Base-by-base conservation (phyloP, 176 grass and related monocot species). In the Elaeis guineensis region DNA sequence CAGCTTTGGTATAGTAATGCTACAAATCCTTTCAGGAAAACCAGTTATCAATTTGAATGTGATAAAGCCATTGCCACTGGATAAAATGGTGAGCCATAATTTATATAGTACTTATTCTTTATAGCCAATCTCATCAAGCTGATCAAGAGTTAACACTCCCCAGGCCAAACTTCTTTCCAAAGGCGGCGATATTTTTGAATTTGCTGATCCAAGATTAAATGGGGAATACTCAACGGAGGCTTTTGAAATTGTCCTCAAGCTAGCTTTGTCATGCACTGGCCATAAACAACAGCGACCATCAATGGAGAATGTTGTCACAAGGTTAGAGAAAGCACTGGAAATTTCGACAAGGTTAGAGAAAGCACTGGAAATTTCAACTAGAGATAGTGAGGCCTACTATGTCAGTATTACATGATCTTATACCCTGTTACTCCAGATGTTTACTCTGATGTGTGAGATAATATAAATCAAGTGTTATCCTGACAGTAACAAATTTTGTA, bases 1-100 rank as follows among this genome's bases (percentile, higher is more conserved):
- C 59, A 89, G 86, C 55, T 89, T 85, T 18, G 86, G 81, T 19
- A 72, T 89, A 66, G 86, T 89, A 2, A 78, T 89, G 66, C 60
- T 89, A 1, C 86, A 89, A 50, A 74, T 89, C 54, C 63, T 89
- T 50, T 89, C 78, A 30, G 86, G 86, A 50, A 75, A 58, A 30
- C 25, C 71, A 54, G 86, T 54, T 19, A 82, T 89, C 67, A 85
- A 81, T 78, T 52, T 81, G 78, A 85, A 85, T 54, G 70, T 76
- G 5, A 65, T 58, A 25, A 89, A 74, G 66, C 86, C 86, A 75
- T 78, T 81, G 71, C 75, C 74, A 65, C 50, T 81, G 58, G 75
- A 78, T 18, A 81, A 72, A 65, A 82, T 82, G 78, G 86, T 83
- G 44, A 54, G 67, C 35, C 2, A 44, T 44, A 14, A 14, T 44